phyloP scores from a whole-genome alignment of 768 basidiomycete genomes.

The Calvatia gigantea region DNA sequence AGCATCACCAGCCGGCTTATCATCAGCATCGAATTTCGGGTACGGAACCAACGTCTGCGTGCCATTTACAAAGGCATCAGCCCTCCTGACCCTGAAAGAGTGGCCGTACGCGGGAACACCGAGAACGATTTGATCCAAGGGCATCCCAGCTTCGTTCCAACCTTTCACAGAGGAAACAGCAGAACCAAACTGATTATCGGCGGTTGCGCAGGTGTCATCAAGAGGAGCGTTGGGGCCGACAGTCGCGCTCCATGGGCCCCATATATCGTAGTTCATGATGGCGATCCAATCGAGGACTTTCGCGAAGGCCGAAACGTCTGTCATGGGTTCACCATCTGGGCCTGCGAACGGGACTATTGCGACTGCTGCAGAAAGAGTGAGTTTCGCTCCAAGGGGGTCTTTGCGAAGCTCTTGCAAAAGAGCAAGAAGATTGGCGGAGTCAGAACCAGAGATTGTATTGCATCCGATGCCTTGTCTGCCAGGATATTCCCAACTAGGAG shows the following conservation, averaged over 20 bases:
- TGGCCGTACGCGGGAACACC: constrained; percentile 86
- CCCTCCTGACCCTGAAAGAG: constrained; percentile 54
- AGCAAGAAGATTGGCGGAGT: constrained; percentile 74
- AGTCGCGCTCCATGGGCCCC: constrained; percentile 57
- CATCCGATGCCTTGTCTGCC: constrained; percentile 64
- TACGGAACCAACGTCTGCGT: constrained; percentile 41
- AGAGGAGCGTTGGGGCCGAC: constrained; percentile 89
- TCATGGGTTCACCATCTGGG: constrained; percentile 50
- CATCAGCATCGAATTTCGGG: constrained; percentile 48
- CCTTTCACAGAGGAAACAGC: constrained; percentile 66
- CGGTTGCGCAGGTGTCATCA: constrained; percentile 68
- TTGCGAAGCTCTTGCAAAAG: constrained; percentile 74
- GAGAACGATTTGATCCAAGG: constrained; percentile 62
- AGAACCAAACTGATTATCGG: constrained; percentile 63
- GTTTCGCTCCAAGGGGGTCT: constrained; percentile 44
- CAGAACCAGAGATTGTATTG: constrained; percentile 57
- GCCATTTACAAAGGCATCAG: constrained; percentile 40
- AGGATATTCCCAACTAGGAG: constrained; percentile 84
- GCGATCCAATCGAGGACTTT: constrained; percentile 52
- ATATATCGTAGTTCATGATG: constrained; percentile 73
- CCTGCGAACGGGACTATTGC: constrained; percentile 38
- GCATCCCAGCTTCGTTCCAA: constrained; percentile 80
- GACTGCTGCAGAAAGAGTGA: constrained; percentile 56
- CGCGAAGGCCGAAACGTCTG: constrained; percentile 71
- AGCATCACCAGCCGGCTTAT: constrained; percentile 53